Evolutionary conservation across 495 filamentous ascomycete genomes (phyloP).

Genomic region (Talaromyces thailandensis): DNA sequence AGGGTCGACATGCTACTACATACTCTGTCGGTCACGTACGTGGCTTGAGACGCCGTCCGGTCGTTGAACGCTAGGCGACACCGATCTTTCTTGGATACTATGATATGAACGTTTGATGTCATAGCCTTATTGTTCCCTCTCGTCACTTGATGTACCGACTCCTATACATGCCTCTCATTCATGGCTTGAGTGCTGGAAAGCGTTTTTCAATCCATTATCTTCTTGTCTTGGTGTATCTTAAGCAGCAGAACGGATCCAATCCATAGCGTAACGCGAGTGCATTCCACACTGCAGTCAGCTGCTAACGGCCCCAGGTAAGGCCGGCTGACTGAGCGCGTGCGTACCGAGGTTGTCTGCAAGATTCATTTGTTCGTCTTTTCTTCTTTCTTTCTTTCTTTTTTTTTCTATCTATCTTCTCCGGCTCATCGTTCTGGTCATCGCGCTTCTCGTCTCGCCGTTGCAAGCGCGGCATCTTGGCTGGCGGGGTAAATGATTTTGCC

Average conservation of each 20-base stretch:
- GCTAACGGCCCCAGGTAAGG: not conserved
- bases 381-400: not conserved
- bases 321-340: slow-evolving; percentile 1
- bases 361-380: not conserved
- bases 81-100: not conserved
- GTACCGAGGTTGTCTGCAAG: not conserved
- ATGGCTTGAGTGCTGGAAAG: not conserved
- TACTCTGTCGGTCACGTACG: not conserved
- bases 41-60: not conserved
- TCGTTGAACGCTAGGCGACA: not conserved
- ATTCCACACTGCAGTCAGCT: slow-evolving; percentile 4
- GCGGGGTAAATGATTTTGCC: slow-evolving; percentile 2
- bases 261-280: slow-evolving; percentile 3
- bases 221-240: slow-evolving; percentile 2
- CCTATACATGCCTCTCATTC: too few species aligned
- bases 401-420: not conserved
- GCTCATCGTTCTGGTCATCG: not conserved
- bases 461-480: not conserved
- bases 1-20: too few species aligned
- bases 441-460: not conserved
- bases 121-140: not conserved
- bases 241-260: slow-evolving; percentile 4
- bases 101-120: not conserved
- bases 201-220: not conserved
- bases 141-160: not conserved